phyloP scores from a whole-genome alignment of 768 basidiomycete genomes.

The Trametes cinnabarina region DNA sequence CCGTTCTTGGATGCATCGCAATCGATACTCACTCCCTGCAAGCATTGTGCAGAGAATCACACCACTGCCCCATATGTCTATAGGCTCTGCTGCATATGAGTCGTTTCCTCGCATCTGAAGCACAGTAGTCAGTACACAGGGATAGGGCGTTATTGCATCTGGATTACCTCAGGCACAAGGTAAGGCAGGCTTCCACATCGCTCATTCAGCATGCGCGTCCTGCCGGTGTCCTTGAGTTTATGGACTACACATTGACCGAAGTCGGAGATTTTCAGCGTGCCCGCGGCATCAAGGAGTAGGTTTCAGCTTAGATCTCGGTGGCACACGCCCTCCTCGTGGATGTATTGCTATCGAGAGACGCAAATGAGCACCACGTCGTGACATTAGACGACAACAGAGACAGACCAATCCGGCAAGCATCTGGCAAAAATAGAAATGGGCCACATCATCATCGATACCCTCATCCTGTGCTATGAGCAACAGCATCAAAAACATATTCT shows the following conservation, averaged over 20 bases:
- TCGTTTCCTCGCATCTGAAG: constrained; percentile 59
- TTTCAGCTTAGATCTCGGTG: constrained; percentile 99
- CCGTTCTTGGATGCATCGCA: no score
- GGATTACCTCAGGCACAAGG: constrained; percentile 82
- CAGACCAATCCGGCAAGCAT: constrained; percentile 79
- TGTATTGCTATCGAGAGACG: constrained; percentile 56
- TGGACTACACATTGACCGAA: constrained; percentile 93
- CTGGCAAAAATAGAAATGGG: constrained; percentile 89
- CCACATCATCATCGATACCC: constrained; percentile 81
- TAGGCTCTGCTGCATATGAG: constrained; percentile 86
- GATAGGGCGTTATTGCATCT: neutral
- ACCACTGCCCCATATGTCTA: constrained; percentile 95
- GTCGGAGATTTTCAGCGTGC: constrained; percentile 89
- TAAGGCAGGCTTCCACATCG: constrained; percentile 92
- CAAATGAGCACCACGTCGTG: no score
- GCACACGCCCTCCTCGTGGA: constrained; percentile 87
- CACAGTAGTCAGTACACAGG: neutral
- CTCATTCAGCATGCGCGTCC: constrained; percentile 72
- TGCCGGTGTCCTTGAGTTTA: constrained; percentile 76
- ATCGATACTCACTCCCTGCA: constrained; percentile 70
- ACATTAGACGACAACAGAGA: no score
- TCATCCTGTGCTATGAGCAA: constrained; percentile 92
- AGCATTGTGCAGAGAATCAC: constrained; percentile 92
- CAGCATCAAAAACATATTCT: no score
- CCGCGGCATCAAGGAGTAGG: constrained; percentile 77